phyloP scores from a whole-genome alignment of 1,284 basidiomycete genomes.

The Neonothopanus nambi region DNA sequence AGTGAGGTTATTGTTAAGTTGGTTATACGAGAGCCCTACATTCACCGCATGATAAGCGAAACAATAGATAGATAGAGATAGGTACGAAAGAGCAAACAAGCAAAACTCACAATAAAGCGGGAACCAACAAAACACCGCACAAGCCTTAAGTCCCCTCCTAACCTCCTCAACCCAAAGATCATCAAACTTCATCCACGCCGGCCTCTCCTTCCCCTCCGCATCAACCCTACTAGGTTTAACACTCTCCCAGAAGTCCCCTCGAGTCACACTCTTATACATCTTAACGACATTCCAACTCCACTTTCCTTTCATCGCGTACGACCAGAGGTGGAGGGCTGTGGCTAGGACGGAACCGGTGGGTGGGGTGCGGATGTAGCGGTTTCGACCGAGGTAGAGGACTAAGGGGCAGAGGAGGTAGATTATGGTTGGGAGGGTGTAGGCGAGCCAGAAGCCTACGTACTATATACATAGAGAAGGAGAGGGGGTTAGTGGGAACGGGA shows the following conservation, averaged over 20 bases:
- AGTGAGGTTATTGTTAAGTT: constrained; percentile 78
- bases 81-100: neutral
- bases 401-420: constrained; percentile 72
- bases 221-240: constrained; percentile 66
- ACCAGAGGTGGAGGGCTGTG: constrained; percentile 50
- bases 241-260: constrained; percentile 76
- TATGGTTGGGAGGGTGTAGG: constrained; percentile 68
- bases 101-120: constrained; percentile 64
- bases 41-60: no score
- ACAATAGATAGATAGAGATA: no score
- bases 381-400: constrained; percentile 67
- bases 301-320: constrained; percentile 51
- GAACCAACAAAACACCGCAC: constrained; percentile 79
- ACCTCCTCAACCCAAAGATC: constrained; percentile 86
- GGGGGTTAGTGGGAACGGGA: neutral
- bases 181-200: constrained; percentile 74
- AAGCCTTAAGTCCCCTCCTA: constrained; percentile 81
- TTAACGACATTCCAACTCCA: constrained; percentile 61
- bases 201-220: constrained; percentile 37
- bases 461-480: no score
- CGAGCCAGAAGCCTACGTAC: constrained; percentile 74
- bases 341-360: constrained; percentile 79
- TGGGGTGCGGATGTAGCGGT: constrained; percentile 66
- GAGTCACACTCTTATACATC: constrained; percentile 48
- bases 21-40: constrained; percentile 77